Conservation (phyloP, 2,329 filamentous ascomycete species). For the Arthrobotrys pseudoclavata region DNA sequence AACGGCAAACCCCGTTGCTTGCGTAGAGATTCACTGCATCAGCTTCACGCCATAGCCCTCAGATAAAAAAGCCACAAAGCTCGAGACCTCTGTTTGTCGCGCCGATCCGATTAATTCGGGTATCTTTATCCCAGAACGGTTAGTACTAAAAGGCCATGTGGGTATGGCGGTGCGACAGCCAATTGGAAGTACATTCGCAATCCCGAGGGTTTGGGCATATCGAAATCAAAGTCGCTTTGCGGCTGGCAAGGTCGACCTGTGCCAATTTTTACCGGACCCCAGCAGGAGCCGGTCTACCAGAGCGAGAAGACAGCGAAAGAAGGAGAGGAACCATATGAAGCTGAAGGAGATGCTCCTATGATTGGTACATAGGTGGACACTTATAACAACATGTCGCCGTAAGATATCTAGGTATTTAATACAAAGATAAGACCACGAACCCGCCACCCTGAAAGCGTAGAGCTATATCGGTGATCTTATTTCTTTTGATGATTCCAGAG, state of each 20-base stretch:
- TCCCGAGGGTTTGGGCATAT: background rate
- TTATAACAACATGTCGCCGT: background rate
- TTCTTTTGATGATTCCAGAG: too few relatives aligned
- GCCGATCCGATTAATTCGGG: background rate
- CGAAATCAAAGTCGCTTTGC: background rate
- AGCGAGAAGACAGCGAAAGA: constrained; percentile 8
- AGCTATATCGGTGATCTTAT: too few relatives aligned
- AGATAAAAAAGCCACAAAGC: constrained; percentile 4
- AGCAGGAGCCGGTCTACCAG: background rate
- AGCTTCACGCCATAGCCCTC: background rate
- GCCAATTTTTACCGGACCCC: background rate
- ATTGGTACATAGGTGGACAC: too few relatives aligned
- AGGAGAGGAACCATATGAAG: constrained; percentile 32
- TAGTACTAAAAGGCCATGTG: constrained; percentile 5
- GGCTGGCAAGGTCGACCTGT: background rate
- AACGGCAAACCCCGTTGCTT: background rate
- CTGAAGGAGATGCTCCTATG: constrained; percentile 27
- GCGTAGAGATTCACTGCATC: background rate
- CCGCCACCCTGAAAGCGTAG: too few relatives aligned
- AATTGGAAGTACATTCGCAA: background rate
- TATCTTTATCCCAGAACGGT: constrained; percentile 6
- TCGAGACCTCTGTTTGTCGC: constrained; percentile 2
- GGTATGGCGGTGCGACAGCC: background rate
- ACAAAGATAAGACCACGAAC: too few relatives aligned
- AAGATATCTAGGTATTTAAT: background rate